These are phyloP conservation scores for Beauveria brongniartii DNA, from an alignment of 2,329 filamentous ascomycete species.

Conservation along the genomic window DNA sequence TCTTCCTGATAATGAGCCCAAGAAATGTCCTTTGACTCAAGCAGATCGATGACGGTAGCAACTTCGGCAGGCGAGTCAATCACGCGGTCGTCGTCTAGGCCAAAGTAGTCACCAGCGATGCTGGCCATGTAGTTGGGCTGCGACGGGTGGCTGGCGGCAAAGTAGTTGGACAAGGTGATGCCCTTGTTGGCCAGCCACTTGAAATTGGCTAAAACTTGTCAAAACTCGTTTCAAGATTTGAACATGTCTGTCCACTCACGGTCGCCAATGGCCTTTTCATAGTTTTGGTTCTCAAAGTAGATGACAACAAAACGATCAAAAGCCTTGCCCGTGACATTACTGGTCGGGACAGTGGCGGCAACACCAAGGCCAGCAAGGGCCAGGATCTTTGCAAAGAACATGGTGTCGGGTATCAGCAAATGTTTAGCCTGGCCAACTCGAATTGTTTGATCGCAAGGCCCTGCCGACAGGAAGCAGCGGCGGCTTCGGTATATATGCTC, in stretches of 20 bases:
- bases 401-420: background rate
- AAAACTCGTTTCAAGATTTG: no score
- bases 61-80: conserved; percentile 50
- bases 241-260: conserved; percentile 30
- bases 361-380: background rate
- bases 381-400: conserved; percentile 1
- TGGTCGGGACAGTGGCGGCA: conserved; percentile 9
- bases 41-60: conserved; percentile 58
- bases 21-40: conserved; percentile 55
- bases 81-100: conserved; percentile 52
- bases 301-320: conserved; percentile 68
- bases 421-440: no score
- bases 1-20: conserved; percentile 74
- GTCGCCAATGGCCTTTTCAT: conserved; percentile 55
- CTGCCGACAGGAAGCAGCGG: background rate
- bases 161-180: conserved; percentile 26
- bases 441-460: background rate
- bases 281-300: conserved; percentile 73
- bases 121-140: conserved; percentile 62
- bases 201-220: conserved; percentile 17
- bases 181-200: conserved; percentile 22
- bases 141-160: conserved; percentile 55
- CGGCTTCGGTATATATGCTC: background rate
- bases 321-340: conserved; percentile 21
- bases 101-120: conserved; percentile 56